Evolutionary conservation across 345 rosid species (phyloP).

Genomic region (Arabidopsis thaliana): TAIR10.1 NC_003074.8:18381001-18381500

Average conservation of each 20-base stretch:
- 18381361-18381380: conserved; percentile 98
- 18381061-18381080: conserved; percentile 7
- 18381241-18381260: conserved; percentile 95
- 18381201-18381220: conserved; percentile 72
- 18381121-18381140: conserved; percentile 92
- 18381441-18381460: conserved; percentile 89
- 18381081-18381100: neutral
- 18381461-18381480: conserved; percentile 68
- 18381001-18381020: conserved; percentile 59
- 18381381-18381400: conserved; percentile 90
- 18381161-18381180: conserved; percentile 94
- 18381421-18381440: conserved; percentile 75
- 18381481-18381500: conserved; percentile 78
- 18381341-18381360: conserved; percentile 99
- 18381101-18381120: conserved; percentile 75
- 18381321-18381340: conserved; percentile 24
- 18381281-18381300: conserved; percentile 9
- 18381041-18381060: conserved; percentile 22
- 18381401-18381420: conserved; percentile 71
- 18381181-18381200: conserved; percentile 94
- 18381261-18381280: conserved; percentile 13
- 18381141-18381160: conserved; percentile 97
- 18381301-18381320: conserved; percentile 24
- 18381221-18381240: conserved; percentile 93
- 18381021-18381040: conserved; percentile 86